Conservation (phyloP, 805 yeast genomes). For the Dipodascopsis tothii region DNA sequence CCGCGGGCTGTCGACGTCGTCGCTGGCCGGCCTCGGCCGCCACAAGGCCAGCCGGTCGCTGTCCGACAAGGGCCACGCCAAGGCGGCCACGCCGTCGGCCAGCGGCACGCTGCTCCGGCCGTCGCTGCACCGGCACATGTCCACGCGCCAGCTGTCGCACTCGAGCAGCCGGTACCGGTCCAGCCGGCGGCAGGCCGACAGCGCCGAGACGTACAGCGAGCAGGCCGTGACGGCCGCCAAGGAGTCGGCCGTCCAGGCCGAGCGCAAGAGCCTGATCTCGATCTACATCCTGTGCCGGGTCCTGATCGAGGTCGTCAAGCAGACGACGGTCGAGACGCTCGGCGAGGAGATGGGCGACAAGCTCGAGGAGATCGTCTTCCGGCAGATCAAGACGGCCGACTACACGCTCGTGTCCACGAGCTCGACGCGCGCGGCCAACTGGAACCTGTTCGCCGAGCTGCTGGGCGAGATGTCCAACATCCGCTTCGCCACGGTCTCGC, state of each 20-base stretch:
- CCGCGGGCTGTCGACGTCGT: not conserved
- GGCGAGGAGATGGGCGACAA: slow-evolving; percentile 76
- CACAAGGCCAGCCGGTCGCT: slow-evolving; percentile 19
- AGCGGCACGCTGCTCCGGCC: not conserved
- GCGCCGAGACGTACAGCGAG: too few relatives aligned
- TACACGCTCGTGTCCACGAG: slow-evolving; percentile 61
- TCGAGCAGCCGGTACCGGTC: too few relatives aligned
- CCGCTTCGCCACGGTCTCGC: slow-evolving; percentile 81
- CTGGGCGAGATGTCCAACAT: slow-evolving; percentile 85
- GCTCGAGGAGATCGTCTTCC: slow-evolving; percentile 86
- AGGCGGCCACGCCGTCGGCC: not conserved
- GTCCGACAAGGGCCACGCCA: slow-evolving; percentile 6
- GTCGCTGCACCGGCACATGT: not conserved
- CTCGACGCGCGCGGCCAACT: slow-evolving; percentile 77
- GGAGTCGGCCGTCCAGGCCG: slow-evolving; percentile 72
- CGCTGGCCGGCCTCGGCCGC: slow-evolving; percentile 4
- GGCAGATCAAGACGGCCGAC: slow-evolving; percentile 81
- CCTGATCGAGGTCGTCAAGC: slow-evolving; percentile 82
- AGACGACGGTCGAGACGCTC: slow-evolving; percentile 63
- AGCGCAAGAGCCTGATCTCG: slow-evolving; percentile 75
- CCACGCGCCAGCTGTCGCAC: slow-evolving; percentile 1
- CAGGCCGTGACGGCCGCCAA: slow-evolving; percentile 34
- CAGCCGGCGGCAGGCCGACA: too few relatives aligned
- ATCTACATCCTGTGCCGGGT: slow-evolving; percentile 87
- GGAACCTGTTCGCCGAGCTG: slow-evolving; percentile 84